Base-by-base conservation (phyloP, 2,329 filamentous ascomycete species). In the Simplicillium aogashimaense region DNA sequence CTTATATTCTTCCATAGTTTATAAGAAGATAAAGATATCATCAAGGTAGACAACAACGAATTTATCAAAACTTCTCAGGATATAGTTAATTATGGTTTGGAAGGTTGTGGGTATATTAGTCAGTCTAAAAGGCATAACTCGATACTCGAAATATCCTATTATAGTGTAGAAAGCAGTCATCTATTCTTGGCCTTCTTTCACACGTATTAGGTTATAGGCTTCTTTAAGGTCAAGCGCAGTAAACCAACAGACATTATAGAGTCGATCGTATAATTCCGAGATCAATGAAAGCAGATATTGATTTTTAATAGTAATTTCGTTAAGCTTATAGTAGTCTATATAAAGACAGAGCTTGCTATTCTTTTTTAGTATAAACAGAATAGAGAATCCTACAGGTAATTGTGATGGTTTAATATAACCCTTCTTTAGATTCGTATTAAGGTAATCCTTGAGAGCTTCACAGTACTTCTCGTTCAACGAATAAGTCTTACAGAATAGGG, bases 101-200 rank as follows among this genome's bases (percentile, higher is more conserved):
- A 38, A 38, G 7, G 29, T 36, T 2, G 18, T 14, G 12, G 32
- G 32, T 17, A 38, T 37, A 18, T 50, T 52, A 11, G 39, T 51
- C 29, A 59, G 37, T 3, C 48, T 43, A 43, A 61, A 60, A 12
- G 43, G 45, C 40, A 58, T 57, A 14, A 59, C 38, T 28, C 51
- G 32, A 37, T 57, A 60, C 36, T 60, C 43, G 43, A 45, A 61
- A 25, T 51, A 37, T 3, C 47, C 42, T 36, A 49, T 57, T 25
- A 37, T 34, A 11, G 25, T 54, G 16, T 43, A 37, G 45, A 60
- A 60, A 13, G 39, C 45, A 7, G 39, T 62, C 37, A 59, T 60
- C 44, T 45, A 59, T 47, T 59, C 37, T 25, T 61, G 38, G n/a
- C 39, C 41, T 48, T 51, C 32, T 16, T 35, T 40, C 29, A 58